Evolutionary conservation across 2,329 filamentous ascomycete species (phyloP).

Genomic region (Colletotrichum destructivum): DNA sequence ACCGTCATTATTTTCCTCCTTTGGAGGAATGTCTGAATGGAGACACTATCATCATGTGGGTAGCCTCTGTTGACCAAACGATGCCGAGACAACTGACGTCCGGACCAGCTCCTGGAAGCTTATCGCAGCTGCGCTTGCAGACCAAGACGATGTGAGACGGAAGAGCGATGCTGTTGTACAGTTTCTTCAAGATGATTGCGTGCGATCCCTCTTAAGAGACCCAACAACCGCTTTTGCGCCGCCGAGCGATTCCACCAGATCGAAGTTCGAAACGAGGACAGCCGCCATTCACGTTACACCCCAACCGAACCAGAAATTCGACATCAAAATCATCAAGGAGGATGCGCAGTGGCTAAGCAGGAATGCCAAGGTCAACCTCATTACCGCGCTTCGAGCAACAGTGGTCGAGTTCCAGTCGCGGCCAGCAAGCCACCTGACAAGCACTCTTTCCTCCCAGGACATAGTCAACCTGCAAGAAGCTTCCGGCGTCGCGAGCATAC

Average conservation of each 20-base stretch:
- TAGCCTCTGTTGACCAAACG: conserved; percentile 44
- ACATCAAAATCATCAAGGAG: conserved; percentile 84
- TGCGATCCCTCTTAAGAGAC: conserved; percentile 77
- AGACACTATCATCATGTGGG: conserved; percentile 85
- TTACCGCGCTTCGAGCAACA: conserved; percentile 84
- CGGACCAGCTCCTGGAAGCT: conserved; percentile 74
- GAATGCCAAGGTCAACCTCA: conserved; percentile 82
- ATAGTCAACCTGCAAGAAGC: conserved; percentile 82
- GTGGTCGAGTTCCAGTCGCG: conserved; percentile 88
- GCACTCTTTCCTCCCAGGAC: conserved; percentile 84
- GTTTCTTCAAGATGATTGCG: conserved; percentile 81
- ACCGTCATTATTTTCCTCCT: conserved; percentile 84
- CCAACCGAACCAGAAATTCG: conserved; percentile 75
- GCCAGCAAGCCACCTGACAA: conserved; percentile 79
- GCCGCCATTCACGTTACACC: conserved; percentile 88
- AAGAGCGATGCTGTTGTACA: conserved; percentile 69
- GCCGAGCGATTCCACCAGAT: conserved; percentile 74
- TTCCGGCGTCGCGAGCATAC: conserved; percentile 74
- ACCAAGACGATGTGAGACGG: conserved; percentile 71
- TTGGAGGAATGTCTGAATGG: conserved; percentile 88
- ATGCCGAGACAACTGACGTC: conserved; percentile 28
- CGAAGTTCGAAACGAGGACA: conserved; percentile 85
- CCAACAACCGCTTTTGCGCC: conserved; percentile 78
- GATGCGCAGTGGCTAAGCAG: conserved; percentile 91
- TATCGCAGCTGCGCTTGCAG: conserved; percentile 68